phyloP scores from a whole-genome alignment of 345 rosid species.

The Erodium maritimum region DNA sequence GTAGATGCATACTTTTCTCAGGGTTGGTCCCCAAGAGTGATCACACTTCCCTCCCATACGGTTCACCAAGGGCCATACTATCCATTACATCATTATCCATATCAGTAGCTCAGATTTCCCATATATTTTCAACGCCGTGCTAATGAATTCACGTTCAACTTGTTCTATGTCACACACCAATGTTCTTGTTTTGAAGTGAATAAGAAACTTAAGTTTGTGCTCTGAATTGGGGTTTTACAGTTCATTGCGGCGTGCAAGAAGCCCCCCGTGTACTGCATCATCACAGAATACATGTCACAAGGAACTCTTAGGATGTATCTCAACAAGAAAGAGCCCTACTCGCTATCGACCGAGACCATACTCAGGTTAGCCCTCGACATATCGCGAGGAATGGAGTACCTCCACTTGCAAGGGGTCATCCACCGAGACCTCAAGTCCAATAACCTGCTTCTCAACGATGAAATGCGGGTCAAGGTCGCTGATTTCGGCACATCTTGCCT shows the following conservation, averaged over 20 bases:
- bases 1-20: too few relatives aligned
- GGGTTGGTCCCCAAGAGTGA: too few relatives aligned
- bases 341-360: constrained; percentile 78
- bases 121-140: too few relatives aligned
- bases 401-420: constrained; percentile 95
- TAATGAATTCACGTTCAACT: too few relatives aligned
- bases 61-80: too few relatives aligned
- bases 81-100: too few relatives aligned
- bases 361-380: constrained; percentile 89
- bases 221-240: constrained; percentile 41
- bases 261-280: constrained; percentile 95
- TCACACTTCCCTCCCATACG: too few relatives aligned
- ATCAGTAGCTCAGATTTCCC: too few relatives aligned
- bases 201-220: too few relatives aligned
- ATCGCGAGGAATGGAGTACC: constrained; percentile 99
- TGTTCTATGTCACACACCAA: too few relatives aligned
- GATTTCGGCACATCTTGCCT: constrained; percentile 95
- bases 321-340: constrained; percentile 93
- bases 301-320: constrained; percentile 97
- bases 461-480: constrained; percentile 93
- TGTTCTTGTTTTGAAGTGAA: too few relatives aligned
- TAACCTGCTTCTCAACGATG: constrained; percentile 84
- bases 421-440: constrained; percentile 94
- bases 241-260: constrained; percentile 93
- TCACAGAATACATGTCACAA: constrained; percentile 99